A percentile compares a stretch with the other conserved stretches of the same genome.
phyloP scores from a whole-genome alignment of 1,139 yeast species.

The Blastobotrys ciferrii region DNA sequence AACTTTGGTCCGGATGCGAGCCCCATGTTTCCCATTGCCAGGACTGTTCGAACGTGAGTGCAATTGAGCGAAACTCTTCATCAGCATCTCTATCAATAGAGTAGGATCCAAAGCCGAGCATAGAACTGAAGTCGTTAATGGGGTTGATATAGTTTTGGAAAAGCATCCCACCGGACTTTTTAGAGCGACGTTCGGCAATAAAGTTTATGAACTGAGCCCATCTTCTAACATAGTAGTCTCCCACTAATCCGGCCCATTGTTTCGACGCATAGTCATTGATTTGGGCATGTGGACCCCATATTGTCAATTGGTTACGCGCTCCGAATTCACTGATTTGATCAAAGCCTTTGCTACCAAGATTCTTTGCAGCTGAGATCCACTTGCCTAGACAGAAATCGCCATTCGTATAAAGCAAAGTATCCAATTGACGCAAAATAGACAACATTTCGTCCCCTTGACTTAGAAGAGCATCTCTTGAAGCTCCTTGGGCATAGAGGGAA shows the following conservation, averaged over 20 bases:
- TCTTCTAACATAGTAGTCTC: constrained; percentile 18
- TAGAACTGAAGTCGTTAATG: background rate
- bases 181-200: constrained; percentile 4
- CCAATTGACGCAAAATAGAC: constrained; percentile 16
- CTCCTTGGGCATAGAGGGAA: background rate
- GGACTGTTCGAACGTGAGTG: background rate
- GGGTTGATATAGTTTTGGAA: constrained; percentile 1
- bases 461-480: background rate
- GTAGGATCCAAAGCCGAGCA: background rate
- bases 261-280: constrained; percentile 20
- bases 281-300: constrained; percentile 23
- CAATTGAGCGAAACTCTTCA: background rate
- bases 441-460: constrained; percentile 13
- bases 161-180: background rate
- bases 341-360: constrained; percentile 11
- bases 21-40: constrained; percentile 9
- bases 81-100: constrained; percentile 2
- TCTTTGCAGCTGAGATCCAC: constrained; percentile 17
- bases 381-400: constrained; percentile 15
- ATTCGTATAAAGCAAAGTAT: constrained; percentile 19
- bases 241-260: constrained; percentile 24
- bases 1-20: background rate
- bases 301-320: constrained; percentile 22
- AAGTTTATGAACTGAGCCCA: constrained; percentile 19
- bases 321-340: constrained; percentile 16